phyloP scores from a whole-genome alignment of 2,329 filamentous ascomycete genomes.

The Aspergillus bombycis region DNA sequence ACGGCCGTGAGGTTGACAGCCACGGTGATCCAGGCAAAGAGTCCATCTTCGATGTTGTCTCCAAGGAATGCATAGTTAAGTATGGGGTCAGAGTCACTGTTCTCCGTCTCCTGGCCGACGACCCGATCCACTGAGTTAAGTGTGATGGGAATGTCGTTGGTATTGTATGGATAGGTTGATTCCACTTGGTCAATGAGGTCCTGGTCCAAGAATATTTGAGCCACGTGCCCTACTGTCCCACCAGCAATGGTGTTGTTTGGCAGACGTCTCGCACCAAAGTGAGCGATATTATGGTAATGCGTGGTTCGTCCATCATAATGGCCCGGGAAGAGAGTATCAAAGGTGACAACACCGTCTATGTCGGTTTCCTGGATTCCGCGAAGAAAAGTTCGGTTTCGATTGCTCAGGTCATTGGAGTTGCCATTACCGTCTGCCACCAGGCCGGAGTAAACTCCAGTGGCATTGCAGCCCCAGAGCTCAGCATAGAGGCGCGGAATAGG shows the following conservation, averaged over 20 bases:
- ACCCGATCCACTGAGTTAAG: conserved; percentile 19
- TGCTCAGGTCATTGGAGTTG: no score
- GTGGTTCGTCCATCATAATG: conserved; percentile 45
- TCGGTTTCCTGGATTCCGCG: conserved; percentile 38
- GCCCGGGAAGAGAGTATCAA: conserved; percentile 48
- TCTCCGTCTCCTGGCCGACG: conserved; percentile 13
- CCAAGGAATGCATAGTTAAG: conserved; percentile 21
- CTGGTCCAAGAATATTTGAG: conserved; percentile 67
- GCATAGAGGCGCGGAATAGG: conserved; percentile 37
- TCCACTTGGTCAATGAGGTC: conserved; percentile 56
- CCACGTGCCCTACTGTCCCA: conserved; percentile 59
- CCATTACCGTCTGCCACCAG: no score
- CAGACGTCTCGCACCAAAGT: conserved; percentile 33
- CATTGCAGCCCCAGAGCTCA: conserved; percentile 44
- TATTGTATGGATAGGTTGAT: conserved; percentile 40
- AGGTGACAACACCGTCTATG: conserved; percentile 44
- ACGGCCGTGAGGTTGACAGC: conserved; percentile 12
- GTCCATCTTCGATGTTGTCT: conserved; percentile 16
- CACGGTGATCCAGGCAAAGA: conserved; percentile 19
- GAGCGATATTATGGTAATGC: conserved; percentile 35
- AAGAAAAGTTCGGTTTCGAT: no score
- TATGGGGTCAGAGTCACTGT: conserved; percentile 18
- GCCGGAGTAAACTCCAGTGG: conserved; percentile 22
- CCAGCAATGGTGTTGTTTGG: conserved; percentile 45
- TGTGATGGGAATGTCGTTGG: conserved; percentile 19